A percentile compares a stretch with the other conserved stretches of the same genome.
Conservation (phyloP, 176 grass and related monocot species). For the Leersia perrieri region DNA sequence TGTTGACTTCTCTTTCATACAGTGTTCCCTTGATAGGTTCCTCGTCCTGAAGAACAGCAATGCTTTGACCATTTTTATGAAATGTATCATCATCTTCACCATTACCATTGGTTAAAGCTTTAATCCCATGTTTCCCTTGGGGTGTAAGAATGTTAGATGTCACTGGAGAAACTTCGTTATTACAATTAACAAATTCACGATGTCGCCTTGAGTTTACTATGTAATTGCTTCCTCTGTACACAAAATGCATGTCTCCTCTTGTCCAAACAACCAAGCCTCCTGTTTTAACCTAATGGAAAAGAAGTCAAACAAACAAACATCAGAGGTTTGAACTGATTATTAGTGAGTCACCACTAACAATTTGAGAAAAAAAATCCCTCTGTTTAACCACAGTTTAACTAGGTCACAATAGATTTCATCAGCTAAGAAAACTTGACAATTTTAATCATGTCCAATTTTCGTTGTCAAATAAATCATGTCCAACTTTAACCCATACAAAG, state of each 20-base stretch:
- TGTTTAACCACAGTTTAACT: neutral
- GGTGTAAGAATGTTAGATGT: constrained; percentile 15
- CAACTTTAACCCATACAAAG: neutral
- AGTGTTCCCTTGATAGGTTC: constrained; percentile 49
- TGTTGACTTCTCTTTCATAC: constrained; percentile 82
- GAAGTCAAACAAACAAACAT: neutral
- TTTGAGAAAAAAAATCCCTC: neutral
- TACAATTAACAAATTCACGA: neutral
- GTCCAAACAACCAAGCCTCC: constrained; percentile 78
- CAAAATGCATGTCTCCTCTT: constrained; percentile 64
- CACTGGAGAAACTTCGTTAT: constrained; percentile 21
- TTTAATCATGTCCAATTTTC: too few species aligned
- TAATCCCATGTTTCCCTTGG: neutral
- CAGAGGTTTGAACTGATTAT: neutral
- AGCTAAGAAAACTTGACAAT: neutral
- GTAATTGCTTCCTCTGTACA: constrained; percentile 54
- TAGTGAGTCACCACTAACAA: too few species aligned
- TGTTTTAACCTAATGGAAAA: constrained; percentile 63
- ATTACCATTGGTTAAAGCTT: neutral
- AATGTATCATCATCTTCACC: neutral
- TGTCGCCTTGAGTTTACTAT: neutral
- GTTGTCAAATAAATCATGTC: too few species aligned
- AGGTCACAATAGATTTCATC: neutral
- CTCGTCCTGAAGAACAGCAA: constrained; percentile 24
- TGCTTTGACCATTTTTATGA: neutral